Base-by-base conservation (phyloP, 208 protist species). In the Leishmania tarentolae region DNA sequence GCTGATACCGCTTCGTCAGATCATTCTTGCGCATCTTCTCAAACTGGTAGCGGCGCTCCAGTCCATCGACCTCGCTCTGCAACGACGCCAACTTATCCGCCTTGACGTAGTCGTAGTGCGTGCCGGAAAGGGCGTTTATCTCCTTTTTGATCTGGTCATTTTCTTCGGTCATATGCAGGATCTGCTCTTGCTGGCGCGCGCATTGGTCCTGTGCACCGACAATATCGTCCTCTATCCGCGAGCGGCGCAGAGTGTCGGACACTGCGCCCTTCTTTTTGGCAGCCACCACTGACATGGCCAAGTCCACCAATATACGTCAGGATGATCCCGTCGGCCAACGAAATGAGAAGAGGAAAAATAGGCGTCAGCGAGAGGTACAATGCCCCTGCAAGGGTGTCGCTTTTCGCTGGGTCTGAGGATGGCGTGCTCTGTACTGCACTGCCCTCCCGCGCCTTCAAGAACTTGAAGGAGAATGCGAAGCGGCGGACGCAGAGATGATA, bases 1-100 rank as follows among this genome's bases (percentile, higher is more conserved):
- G 84, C 78, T 97, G 92, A 77, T 97, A 94, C 44, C 90, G 84
- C 83, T 95, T 95, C 35, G 90, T 95, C 11, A 97, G 81, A 70
- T 98, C 94, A 78, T 98, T 97, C 86, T 97, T 94, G 63, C 92
- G 90, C 91, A 97, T 97, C 84, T 96, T 97, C 81, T 98, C 95
- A 84, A 97, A 97, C 81, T 98, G 93, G 80, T 97, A 95, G 31
- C 91, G 90, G 31, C 94, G 92, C 87, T 98, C 94, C 75, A 98
- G 83, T 11, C 89, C 88, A 42, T 98, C 94, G n/a, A 97, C 92
- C 37, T 96, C 92, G n/a, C 87, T 91, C 79, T 97, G 92, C 65
- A 97, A 74, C 8, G 88, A 88, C 11, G 93, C 92, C 42, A 96
- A 90, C 83, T 96, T 97, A 84, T 97, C 94, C 15, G 95, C 93